phyloP scores from a whole-genome alignment of 345 rosid genomes.

The Melastoma malabathricum region DNA sequence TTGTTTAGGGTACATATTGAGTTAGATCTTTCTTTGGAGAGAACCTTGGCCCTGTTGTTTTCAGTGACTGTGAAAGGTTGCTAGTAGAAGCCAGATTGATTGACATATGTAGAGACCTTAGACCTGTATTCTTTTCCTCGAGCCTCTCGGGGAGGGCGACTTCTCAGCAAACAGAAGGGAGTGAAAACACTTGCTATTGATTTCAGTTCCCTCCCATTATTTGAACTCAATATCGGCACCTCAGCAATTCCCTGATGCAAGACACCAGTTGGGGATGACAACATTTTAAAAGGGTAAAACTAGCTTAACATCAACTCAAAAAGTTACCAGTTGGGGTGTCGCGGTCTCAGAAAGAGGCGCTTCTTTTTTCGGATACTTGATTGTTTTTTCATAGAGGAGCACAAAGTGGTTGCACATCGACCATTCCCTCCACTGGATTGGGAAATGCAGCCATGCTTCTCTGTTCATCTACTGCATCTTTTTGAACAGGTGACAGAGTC shows the following conservation, averaged over 20 bases:
- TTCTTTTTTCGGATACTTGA: no score
- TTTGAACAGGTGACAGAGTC: no score
- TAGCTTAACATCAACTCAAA: neutral
- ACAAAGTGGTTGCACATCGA: no score
- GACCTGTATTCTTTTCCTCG: conserved; percentile 22
- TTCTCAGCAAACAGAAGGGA: conserved; percentile 18
- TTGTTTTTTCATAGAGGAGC: no score
- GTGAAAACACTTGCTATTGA: conserved; percentile 19
- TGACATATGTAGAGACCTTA: conserved; percentile 34
- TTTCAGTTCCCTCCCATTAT: conserved; percentile 23
- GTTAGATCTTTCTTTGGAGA: neutral
- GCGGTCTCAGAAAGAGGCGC: no score
- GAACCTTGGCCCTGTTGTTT: conserved; percentile 6
- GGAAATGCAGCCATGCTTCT: no score
- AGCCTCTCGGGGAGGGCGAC: conserved; percentile 7
- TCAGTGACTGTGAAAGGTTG: conserved; percentile 5
- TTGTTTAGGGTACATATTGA: no score
- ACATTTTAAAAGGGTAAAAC: neutral
- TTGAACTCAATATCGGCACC: conserved; percentile 15
- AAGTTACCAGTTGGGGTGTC: no score
- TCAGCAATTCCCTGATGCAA: conserved; percentile 19
- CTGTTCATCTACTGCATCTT: no score
- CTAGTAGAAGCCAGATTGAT: conserved; percentile 25
- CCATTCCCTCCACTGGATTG: no score
- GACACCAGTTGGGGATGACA: conserved; percentile 5